Conservation (phyloP, 805 yeast genomes). For the Candida peoriensis region DNA sequence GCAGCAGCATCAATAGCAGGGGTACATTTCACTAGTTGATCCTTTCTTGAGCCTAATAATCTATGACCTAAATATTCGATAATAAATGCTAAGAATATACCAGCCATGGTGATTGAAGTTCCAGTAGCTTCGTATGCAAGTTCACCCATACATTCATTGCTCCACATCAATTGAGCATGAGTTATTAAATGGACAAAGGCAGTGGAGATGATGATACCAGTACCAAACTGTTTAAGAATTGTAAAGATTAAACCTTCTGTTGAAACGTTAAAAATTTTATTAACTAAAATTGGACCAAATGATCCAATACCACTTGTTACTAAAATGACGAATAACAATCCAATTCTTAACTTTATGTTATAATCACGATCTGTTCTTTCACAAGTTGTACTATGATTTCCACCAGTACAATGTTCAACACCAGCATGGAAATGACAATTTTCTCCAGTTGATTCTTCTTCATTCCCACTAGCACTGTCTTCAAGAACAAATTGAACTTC, state of each 20-base stretch:
- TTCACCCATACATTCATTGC: conserved; percentile 13
- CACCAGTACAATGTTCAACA: conserved; percentile 20
- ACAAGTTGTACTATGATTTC: conserved; percentile 10
- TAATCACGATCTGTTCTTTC: conserved; percentile 12
- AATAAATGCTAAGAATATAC: conserved; percentile 14
- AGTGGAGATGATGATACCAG: conserved; percentile 19
- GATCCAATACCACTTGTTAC: conserved; percentile 12
- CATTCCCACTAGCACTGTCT: background rate
- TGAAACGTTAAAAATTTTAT: conserved; percentile 5
- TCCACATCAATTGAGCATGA: conserved; percentile 17
- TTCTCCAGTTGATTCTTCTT: conserved; percentile 3
- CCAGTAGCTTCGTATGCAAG: conserved; percentile 15
- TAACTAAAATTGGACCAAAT: conserved; percentile 13
- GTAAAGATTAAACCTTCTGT: conserved; percentile 10
- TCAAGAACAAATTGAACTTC: conserved; percentile 12
- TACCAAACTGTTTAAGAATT: conserved; percentile 16
- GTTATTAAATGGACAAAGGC: conserved; percentile 18
- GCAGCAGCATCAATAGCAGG: conserved; percentile 1
- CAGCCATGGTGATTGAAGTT: conserved; percentile 17
- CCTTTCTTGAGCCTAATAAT: conserved; percentile 3
- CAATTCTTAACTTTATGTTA: conserved; percentile 16
- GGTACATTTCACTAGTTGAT: background rate
- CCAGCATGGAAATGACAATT: conserved; percentile 22
- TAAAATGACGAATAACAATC: conserved; percentile 14
- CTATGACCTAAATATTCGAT: conserved; percentile 14